A percentile compares a stretch with the other conserved stretches of the same genome.
Conservation (phyloP, 23 red algal species). For the Agarophyton chilense region DNA sequence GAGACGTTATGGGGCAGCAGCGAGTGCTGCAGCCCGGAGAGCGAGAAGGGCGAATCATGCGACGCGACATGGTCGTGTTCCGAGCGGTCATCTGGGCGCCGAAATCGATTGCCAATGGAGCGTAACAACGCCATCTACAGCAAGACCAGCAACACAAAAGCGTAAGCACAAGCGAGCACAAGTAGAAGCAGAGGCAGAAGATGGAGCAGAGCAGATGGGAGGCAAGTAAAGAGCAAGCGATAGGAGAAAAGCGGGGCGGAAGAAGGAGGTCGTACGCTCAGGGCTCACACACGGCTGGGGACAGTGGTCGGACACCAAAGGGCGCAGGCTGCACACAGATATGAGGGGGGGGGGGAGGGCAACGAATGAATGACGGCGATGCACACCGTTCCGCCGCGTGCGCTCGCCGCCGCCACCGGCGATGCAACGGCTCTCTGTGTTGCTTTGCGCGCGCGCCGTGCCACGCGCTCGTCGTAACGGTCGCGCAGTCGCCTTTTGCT, state of each 20-base stretch:
- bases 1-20: conserved; percentile 10
- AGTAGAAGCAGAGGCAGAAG: background rate
- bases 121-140: conserved; percentile 30
- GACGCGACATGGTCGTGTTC: background rate
- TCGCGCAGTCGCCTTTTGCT: no score
- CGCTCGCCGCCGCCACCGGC: no score
- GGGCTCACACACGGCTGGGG: no score
- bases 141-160: background rate
- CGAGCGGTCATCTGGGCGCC: conserved; percentile 39
- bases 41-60: conserved; percentile 6
- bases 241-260: no score
- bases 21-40: conserved; percentile 7
- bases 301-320: no score
- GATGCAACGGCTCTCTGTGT: no score
- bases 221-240: no score
- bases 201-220: background rate
- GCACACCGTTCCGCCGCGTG: no score
- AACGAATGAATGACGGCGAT: background rate
- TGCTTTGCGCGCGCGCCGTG: no score
- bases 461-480: no score
- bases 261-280: no score
- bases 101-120: conserved; percentile 65
- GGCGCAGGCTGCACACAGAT: background rate
- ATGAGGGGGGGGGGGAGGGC: background rate
- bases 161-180: background rate